Evolutionary conservation across 352 stramenopile genomes (phyloP).

Genomic region (Phytopythium kandeliae): DNA sequence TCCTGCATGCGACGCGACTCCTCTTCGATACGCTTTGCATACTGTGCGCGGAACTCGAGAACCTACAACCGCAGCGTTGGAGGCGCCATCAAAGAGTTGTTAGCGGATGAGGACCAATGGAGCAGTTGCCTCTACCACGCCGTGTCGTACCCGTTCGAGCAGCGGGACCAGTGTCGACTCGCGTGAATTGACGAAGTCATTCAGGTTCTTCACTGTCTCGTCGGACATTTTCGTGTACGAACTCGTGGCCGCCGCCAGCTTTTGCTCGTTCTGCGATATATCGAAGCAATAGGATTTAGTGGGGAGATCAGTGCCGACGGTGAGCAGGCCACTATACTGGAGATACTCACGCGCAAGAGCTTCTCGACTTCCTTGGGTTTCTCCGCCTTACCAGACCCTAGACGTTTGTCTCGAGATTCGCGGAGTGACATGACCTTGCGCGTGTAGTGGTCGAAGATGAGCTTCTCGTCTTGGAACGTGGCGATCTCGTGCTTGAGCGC

Average conservation of each 20-base stretch:
- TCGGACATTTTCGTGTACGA: constrained; percentile 67
- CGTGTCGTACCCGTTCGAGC: constrained; percentile 41
- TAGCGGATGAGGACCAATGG: background rate
- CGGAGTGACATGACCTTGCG: constrained; percentile 63
- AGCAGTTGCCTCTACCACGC: background rate
- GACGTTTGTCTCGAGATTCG: constrained; percentile 59
- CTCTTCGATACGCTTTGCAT: constrained; percentile 48
- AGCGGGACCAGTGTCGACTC: constrained; percentile 60
- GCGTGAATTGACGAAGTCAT: constrained; percentile 50
- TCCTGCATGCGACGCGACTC: constrained; percentile 47
- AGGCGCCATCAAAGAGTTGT: background rate
- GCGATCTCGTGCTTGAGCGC: constrained; percentile 38
- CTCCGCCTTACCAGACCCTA: constrained; percentile 37
- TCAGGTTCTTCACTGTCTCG: constrained; percentile 44
- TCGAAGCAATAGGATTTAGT: background rate
- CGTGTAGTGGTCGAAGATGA: constrained; percentile 76
- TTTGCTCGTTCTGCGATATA: constrained; percentile 58
- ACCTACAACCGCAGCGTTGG: constrained; percentile 10
- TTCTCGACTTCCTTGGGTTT: constrained; percentile 77
- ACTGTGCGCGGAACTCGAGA: constrained; percentile 57
- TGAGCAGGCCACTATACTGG: background rate
- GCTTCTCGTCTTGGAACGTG: constrained; percentile 59
- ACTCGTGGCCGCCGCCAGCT: constrained; percentile 55
- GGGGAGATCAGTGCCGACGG: background rate
- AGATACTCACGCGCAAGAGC: constrained; percentile 41